phyloP scores from a whole-genome alignment of 176 grass and related monocot genomes.

The Triticum monococcum region DNA sequence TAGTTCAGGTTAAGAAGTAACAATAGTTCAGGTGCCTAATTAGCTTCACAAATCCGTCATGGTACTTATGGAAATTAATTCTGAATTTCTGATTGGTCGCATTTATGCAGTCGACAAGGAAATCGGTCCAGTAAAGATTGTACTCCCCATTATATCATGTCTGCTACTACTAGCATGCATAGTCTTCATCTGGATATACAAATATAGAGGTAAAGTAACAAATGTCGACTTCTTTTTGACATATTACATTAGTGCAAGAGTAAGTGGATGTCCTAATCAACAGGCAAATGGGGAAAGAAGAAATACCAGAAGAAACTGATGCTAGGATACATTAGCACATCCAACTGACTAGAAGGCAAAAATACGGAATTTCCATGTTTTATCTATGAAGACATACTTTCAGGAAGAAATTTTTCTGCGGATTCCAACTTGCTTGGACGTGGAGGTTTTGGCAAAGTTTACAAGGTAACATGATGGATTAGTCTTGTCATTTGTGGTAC shows the following conservation, averaged over 20 bases:
- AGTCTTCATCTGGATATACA: not conserved
- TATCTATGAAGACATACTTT: slow-evolving; percentile 9
- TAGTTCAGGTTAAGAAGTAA: not conserved
- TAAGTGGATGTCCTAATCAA: not conserved
- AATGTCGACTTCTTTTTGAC: not conserved
- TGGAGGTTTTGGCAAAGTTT: not conserved
- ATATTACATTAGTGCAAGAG: not conserved
- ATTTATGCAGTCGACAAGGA: not conserved
- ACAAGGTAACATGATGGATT: not conserved
- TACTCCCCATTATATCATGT: not conserved
- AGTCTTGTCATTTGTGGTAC: not conserved
- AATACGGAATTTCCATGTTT: slow-evolving; percentile 11
- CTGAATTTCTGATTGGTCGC: not conserved
- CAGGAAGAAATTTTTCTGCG: slow-evolving; percentile 41
- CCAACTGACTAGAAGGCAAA: not conserved
- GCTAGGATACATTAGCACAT: not conserved
- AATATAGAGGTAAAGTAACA: slow-evolving; percentile 14
- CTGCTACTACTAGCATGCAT: not conserved
- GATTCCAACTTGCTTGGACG: not conserved
- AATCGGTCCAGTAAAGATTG: not conserved
- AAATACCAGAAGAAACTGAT: not conserved
- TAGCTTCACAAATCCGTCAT: not conserved
- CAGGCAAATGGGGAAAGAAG: not conserved
- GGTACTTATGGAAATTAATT: not conserved
- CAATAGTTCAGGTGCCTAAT: not conserved